Base-by-base conservation (phyloP, 371 early-diverging fungal genomes). In the Thermomucor indicae-seudaticae region DNA sequence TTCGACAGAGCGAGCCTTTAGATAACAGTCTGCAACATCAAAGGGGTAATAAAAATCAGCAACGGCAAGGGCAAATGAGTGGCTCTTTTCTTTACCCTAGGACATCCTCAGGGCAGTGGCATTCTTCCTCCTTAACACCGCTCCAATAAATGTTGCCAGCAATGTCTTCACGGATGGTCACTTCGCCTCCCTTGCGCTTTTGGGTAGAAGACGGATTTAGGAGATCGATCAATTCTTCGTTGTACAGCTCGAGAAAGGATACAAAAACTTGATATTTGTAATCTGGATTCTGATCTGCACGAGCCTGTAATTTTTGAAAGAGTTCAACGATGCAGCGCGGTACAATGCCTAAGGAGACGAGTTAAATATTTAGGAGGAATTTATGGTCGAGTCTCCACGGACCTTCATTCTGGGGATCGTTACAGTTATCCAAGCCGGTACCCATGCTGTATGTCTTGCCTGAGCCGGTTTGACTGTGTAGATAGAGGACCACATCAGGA, bases 231-330 rank as follows among this genome's bases (percentile, higher is more conserved):
- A 96, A 73, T 51, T 93, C 93, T 75, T 99, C 99, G 68, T 99
- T 99, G 78, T 99, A 98, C 24, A 99, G 70, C 66, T 99, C 99
- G n/a, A 97, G 57, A 65, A 90, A 96, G 41, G 92, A 84, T 7
- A 87, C 82, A 35, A 59, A 78, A 23, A 89, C 80, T 55, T 84
- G 77, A 49, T 81, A 85, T 10, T 79, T 73, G 53, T 68, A 82
- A 7, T 67, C 57, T 12, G 64, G 60, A 29, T 72, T 62, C 31
- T 79, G 47, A 40, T 55, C 67, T 62, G 64, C 66, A 37, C 68
- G 65, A 30, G 55, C 62, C 44, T 64, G 67, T 27, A 83, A 49
- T 11, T 57, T 53, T 24, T 53, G 45, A 50, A 76, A 94, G 19
- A 95, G 75, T 39, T 74, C 67, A 34, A 75, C 51, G 43, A 94